phyloP scores from a whole-genome alignment of 768 basidiomycete genomes.

The Lactarius hatsudake region DNA sequence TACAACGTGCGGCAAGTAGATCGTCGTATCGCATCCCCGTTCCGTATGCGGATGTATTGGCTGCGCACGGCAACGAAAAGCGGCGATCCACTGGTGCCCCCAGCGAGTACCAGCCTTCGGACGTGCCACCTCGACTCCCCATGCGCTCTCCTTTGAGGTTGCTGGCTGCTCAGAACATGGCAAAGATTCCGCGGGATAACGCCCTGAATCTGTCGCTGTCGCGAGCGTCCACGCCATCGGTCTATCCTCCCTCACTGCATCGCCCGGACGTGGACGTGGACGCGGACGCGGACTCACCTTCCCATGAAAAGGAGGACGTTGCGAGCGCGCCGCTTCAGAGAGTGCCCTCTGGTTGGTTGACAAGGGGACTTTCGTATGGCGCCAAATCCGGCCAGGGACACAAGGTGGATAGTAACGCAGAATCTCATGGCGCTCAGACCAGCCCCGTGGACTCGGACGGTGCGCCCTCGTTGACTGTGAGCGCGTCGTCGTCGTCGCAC shows the following conservation, averaged over 20 bases:
- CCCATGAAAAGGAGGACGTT: constrained; percentile 6
- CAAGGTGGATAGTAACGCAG: not conserved
- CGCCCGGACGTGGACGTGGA: constrained; percentile 12
- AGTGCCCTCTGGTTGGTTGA: not conserved
- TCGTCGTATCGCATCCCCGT: constrained; percentile 19
- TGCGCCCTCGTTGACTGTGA: not conserved
- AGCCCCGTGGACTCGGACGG: constrained; percentile 1
- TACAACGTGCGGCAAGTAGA: not conserved
- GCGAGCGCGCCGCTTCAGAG: not conserved
- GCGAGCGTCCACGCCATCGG: constrained; percentile 28
- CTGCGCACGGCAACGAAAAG: not conserved
- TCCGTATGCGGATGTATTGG: constrained; percentile 4
- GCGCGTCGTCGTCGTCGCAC: constrained; percentile 4
- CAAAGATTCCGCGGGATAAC: not conserved
- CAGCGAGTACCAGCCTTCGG: constrained; percentile 27
- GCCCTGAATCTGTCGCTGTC: constrained; percentile 13
- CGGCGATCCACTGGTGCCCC: constrained; percentile 25
- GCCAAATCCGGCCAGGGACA: not conserved
- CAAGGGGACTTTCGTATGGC: not conserved
- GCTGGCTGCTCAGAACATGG: not conserved
- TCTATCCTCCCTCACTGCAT: constrained; percentile 29
- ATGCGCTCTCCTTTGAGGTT: constrained; percentile 18
- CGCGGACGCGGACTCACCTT: constrained; percentile 20
- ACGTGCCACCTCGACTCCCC: constrained; percentile 32
- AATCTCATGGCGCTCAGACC: not conserved